Evolutionary conservation across 2,329 filamentous ascomycete genomes (phyloP), one percentile per base, ranked within the genome.

Genomic region (Tolypocladium inflatum): DNA sequence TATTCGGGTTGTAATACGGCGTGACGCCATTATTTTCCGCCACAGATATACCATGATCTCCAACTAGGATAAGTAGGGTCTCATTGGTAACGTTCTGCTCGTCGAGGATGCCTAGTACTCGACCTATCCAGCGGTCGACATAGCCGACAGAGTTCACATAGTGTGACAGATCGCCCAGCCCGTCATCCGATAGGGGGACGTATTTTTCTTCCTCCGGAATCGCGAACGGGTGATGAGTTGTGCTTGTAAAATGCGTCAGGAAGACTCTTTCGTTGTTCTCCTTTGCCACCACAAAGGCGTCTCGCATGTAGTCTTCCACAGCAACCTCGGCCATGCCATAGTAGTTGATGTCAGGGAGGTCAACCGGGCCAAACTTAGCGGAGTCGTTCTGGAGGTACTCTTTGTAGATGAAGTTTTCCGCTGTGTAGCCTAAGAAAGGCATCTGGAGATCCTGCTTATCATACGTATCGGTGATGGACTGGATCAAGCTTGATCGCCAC

Each of bases 231-330:
- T 73, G 70, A 56, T 73, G 71, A 1, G 66, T 68, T 3, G 71
- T 73, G 58, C 70, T 72, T 3, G 71, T 73, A 2, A 73, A 57
- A 58, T 73, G 71, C 2, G 70, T 69, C 1, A 73, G 58, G 38
- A 73, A 73, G 0, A 73, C 63, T 13, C 71, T 65, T 42, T 71
- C 65, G 11, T 72, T 64, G 0, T 65, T 65, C 38, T 67, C 60
- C 26, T 63, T 66, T 5, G 71, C 69, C 3, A 61, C 59, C 1
- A 59, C 58, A 30, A 73, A 71, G 10, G 66, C 62, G 50, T 73
- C 70, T 5, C 60, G 61, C 26, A 73, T 64, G 19, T 73, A 72
- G 15, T 72, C 64, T 43, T 68, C 65, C 10, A 73, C 55, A 0
- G 63, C 65, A 10, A 65, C 64, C 57, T 73, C 71, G 55, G 68